Base-by-base conservation (phyloP, 306 rosid species). In the Cucurbita ficifolia region DNA sequence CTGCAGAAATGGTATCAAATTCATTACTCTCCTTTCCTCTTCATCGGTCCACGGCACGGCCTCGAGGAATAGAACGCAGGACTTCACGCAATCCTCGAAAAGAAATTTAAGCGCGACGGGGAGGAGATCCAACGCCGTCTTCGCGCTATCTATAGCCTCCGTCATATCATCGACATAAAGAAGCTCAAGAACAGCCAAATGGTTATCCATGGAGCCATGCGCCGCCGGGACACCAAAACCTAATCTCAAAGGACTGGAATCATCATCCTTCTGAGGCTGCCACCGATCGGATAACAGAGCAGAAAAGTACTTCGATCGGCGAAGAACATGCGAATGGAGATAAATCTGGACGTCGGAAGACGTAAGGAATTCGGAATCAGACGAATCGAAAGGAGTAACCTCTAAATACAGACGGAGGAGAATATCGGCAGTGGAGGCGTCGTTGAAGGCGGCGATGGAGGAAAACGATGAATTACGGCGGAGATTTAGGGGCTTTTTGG, bases 31-130 rank as follows among this genome's bases (percentile, higher is more conserved):
- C 60, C 48, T 78, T 74, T 93, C 98, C 48, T 93, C 98, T 4
- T 88, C 98, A 19, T 90, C 96, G 5, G 86, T 85, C 98, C 98
- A 93, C 10, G 98, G 97, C 43, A 93, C 98, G 14, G 96, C 96
- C 78, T 90, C 97, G 2, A 93, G 96, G 46, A 82, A 88, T 10
- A 73, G 77, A 13, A 93, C 94, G 50, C 97, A 93, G 70, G 79
- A 81, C 11, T 78, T 79, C 38, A 90, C 88, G 79, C 97, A 90
- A 5, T 84, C 98, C 81, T 94, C 98, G 72, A 94, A 94, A 6
- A 94, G 87, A 4, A 94, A 72, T 59, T 90, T 87, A 0, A 89
- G 81, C n/a, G 98, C 96, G 14, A 90, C 89, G 0, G 96, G 92
- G 19, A 94, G 92, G 53, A 88, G 85, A 77, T 90, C 94, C n/a